A percentile compares a stretch with the other conserved stretches of the same genome.
phyloP scores from a whole-genome alignment of 306 rosid species.

The Cercis canadensis region DNA sequence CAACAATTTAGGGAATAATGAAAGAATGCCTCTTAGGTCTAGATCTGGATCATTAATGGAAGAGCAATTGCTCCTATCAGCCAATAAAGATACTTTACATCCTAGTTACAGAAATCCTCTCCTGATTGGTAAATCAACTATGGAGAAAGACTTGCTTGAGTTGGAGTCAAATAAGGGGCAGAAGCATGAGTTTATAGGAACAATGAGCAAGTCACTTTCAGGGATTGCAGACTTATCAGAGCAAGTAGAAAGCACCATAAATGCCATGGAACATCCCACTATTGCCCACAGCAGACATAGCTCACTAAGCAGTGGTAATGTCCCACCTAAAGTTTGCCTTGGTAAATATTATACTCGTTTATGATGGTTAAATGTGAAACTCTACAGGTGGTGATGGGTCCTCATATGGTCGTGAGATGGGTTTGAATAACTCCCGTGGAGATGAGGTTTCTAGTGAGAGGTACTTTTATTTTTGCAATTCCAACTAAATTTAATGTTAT shows the following conservation, averaged over 20 bases:
- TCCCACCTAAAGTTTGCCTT: constrained; percentile 4
- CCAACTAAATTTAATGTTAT: neutral
- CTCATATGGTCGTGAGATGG: constrained; percentile 56
- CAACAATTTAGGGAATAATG: constrained; percentile 49
- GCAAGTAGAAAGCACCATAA: constrained; percentile 51
- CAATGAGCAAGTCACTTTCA: constrained; percentile 46
- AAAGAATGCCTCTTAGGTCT: constrained; percentile 51
- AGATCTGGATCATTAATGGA: constrained; percentile 57
- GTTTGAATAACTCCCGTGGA: constrained; percentile 54
- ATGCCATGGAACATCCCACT: constrained; percentile 51
- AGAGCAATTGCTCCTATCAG: constrained; percentile 51
- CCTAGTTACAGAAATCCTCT: constrained; percentile 53
- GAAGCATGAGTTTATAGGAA: constrained; percentile 49
- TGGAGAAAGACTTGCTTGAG: constrained; percentile 55
- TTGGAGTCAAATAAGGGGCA: constrained; percentile 54
- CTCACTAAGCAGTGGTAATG: constrained; percentile 69
- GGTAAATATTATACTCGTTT: constrained; percentile 11
- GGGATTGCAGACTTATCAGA: constrained; percentile 54
- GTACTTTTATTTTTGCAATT: constrained; percentile 34
- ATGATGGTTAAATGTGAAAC: constrained; percentile 28
- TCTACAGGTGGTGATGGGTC: constrained; percentile 67
- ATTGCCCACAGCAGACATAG: constrained; percentile 67
- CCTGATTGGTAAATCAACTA: constrained; percentile 48
- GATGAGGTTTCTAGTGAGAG: constrained; percentile 66
- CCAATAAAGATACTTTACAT: constrained; percentile 48